phyloP scores from a whole-genome alignment of 805 yeast genomes.

The Isabelozyma gotoi region DNA sequence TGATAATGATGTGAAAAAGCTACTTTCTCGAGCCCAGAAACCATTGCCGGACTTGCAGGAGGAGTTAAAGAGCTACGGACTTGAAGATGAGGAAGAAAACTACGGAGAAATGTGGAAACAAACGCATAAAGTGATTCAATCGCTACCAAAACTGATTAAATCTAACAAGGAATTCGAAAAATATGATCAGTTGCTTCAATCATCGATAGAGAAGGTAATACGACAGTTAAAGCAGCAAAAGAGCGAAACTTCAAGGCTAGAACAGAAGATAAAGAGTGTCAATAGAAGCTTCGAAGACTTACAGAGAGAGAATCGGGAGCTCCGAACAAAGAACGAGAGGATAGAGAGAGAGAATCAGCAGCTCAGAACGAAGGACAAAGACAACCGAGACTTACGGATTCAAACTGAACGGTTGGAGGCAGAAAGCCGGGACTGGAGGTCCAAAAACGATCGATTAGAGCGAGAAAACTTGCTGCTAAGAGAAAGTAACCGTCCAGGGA shows the following conservation, averaged over 20 bases:
- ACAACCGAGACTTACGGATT: neutral
- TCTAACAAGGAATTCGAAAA: constrained; percentile 24
- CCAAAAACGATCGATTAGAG: too few relatives aligned
- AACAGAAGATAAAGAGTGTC: constrained; percentile 1
- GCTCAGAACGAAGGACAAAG: neutral
- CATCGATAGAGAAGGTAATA: constrained; percentile 27
- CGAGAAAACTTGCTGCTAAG: too few relatives aligned
- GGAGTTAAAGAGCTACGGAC: neutral
- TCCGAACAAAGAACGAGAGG: neutral
- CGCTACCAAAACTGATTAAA: constrained; percentile 18
- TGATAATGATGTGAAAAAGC: neutral
- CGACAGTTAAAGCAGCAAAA: constrained; percentile 9
- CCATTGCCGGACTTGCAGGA: neutral
- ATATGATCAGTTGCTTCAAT: constrained; percentile 22
- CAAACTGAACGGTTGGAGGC: neutral
- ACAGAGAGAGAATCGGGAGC: neutral
- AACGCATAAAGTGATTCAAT: constrained; percentile 26
- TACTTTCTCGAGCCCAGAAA: neutral
- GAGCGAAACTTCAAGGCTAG: constrained; percentile 1
- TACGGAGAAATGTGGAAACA: constrained; percentile 19
- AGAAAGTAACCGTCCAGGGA: too few relatives aligned
- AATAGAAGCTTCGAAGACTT: constrained; percentile 1
- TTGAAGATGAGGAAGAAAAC: constrained; percentile 1
- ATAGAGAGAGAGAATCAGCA: neutral
- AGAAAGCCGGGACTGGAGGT: too few relatives aligned